A percentile compares a stretch with the other conserved stretches of the same genome.
phyloP scores from a whole-genome alignment of 2,329 filamentous ascomycete genomes.

The Furcasterigmium sp. region DNA sequence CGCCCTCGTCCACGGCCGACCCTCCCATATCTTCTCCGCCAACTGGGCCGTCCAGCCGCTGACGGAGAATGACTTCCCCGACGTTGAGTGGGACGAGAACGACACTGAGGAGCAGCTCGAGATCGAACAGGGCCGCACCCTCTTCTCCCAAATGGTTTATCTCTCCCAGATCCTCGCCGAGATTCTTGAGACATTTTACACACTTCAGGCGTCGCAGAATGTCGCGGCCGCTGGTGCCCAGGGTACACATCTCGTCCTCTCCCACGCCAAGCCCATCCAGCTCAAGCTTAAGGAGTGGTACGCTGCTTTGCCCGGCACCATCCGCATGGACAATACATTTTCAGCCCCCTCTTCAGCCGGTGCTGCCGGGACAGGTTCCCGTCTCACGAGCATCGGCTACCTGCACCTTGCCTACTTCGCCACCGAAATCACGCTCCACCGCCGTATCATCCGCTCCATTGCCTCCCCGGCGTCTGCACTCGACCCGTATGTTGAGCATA shows the following conservation, averaged over 20 bases:
- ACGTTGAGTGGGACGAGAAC: slow-evolving; percentile 61
- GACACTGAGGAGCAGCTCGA: slow-evolving; percentile 58
- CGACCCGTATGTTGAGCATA: slow-evolving; percentile 82
- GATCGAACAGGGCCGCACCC: slow-evolving; percentile 60
- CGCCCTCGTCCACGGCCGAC: slow-evolving; percentile 76
- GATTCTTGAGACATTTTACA: slow-evolving; percentile 80
- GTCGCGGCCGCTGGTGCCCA: slow-evolving; percentile 62
- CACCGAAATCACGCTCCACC: slow-evolving; percentile 87
- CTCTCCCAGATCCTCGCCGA: slow-evolving; percentile 72
- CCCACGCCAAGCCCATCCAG: slow-evolving; percentile 75
- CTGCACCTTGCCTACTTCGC: slow-evolving; percentile 91
- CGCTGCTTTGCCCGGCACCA: slow-evolving; percentile 55
- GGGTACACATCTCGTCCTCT: slow-evolving; percentile 67
- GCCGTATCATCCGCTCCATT: slow-evolving; percentile 82
- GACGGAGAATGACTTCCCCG: slow-evolving; percentile 65
- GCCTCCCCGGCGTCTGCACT: slow-evolving; percentile 35
- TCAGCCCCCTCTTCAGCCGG: slow-evolving; percentile 24
- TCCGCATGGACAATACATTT: slow-evolving; percentile 61
- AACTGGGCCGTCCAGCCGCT: slow-evolving; percentile 74
- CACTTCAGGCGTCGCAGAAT: slow-evolving; percentile 66
- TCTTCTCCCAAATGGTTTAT: slow-evolving; percentile 72
- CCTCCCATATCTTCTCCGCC: slow-evolving; percentile 63
- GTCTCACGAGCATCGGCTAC: slow-evolving; percentile 63
- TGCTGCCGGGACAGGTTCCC: slow-evolving; percentile 31
- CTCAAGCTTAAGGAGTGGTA: slow-evolving; percentile 82